Evolutionary conservation across 1,284 basidiomycete genomes (phyloP), one percentile per base, ranked within the genome.

Genomic region (Cryptococcus sp.): DNA sequence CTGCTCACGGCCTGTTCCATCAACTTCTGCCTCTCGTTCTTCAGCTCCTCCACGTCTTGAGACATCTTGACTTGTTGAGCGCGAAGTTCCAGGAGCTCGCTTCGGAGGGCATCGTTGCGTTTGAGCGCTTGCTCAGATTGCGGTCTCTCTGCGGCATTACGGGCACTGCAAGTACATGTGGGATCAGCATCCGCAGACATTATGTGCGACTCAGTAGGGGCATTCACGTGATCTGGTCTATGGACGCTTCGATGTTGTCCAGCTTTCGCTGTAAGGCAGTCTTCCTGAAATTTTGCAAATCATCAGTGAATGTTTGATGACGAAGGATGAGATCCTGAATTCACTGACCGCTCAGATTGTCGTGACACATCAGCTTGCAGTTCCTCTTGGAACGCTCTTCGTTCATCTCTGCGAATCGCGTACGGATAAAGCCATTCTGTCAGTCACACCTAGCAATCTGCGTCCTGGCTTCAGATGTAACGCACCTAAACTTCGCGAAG

Each of bases 401-500:
- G 54, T 46, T 73, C 70, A 17, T 77, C 74, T 25, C 75, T 66
- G 48, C 15, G 13, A 44, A 15, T 31, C 15, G 25, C 17, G 39
- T 27, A 38, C 35, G n/a, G 17, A 41, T 47, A 1, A 52, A 40
- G 19, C 17, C 23, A n/a, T n/a, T 38, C n/a, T 25, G 31, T 50
- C 49, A 50, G 35, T 50, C 10, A 15, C 49, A 7, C 19, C 3
- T 22, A 7, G 23, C 31, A 35, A 27, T 47, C 19, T 22, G 41
- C 22, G n/a, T 13, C 8, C 22, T 35, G 20, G 11, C 41, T 22
- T 1, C 2, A 1, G 31, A 23, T 15, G 22, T 42, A 31, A 64
- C 72, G 39, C 54, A 67, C 27, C 86, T 87, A 75, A 94, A 95
- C 77, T 91, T 91, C 73, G 91, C 85, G 76, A 93, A 92, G 78